Evolutionary conservation across 805 yeast species (phyloP).

Genomic region (Suhomyces tanzawaensis): DNA sequence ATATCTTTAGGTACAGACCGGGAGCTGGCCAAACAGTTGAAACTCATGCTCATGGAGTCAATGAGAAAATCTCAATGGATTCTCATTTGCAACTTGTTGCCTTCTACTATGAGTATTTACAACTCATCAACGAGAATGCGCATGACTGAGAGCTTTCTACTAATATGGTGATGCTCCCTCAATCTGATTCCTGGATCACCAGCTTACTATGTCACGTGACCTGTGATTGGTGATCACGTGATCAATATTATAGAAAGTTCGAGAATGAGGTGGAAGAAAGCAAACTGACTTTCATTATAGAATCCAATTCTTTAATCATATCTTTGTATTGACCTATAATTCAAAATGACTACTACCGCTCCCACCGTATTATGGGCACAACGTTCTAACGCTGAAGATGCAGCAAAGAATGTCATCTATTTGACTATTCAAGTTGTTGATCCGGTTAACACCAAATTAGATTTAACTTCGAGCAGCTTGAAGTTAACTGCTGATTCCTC

Average conservation of each 20-base stretch:
- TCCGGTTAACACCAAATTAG: constrained; percentile 58
- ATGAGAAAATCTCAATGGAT: constrained; percentile 55
- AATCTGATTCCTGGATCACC: too few species aligned
- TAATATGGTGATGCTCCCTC: too few species aligned
- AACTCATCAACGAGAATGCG: constrained; percentile 37
- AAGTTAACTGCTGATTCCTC: constrained; percentile 49
- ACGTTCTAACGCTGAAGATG: constrained; percentile 76
- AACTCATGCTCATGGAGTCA: constrained; percentile 56
- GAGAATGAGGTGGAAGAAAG: constrained; percentile 4
- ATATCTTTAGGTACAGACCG: constrained; percentile 63
- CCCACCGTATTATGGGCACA: constrained; percentile 91
- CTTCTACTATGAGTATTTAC: constrained; percentile 53
- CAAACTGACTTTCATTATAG: neutral
- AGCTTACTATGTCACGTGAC: too few species aligned
- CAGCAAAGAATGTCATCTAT: constrained; percentile 69
- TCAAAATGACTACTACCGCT: constrained; percentile 20
- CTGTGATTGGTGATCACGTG: neutral
- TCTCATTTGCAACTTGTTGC: constrained; percentile 61
- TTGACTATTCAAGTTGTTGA: constrained; percentile 75
- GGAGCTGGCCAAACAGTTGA: constrained; percentile 34
- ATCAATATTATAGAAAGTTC: constrained; percentile 4
- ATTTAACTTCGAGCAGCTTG: constrained; percentile 55
- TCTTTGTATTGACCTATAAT: too few species aligned
- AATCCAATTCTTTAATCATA: too few species aligned
- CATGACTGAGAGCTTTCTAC: too few species aligned